Conservation (phyloP, 805 yeast genomes). For the Candida dajiaensis region DNA sequence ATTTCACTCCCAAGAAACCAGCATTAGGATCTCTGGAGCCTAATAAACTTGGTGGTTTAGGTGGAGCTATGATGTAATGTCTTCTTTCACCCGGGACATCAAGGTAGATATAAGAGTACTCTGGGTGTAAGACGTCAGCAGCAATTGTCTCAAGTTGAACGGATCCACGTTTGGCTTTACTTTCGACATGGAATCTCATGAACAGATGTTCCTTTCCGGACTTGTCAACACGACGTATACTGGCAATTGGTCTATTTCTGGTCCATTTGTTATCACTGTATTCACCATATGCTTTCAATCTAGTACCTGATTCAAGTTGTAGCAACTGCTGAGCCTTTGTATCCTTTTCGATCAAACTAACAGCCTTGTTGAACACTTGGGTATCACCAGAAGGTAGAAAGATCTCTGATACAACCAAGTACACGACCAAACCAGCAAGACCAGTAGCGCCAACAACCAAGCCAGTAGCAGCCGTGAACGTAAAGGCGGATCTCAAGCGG, state of each 20-base stretch:
- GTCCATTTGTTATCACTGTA: conserved; percentile 70
- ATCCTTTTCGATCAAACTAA: conserved; percentile 67
- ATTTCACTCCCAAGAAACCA: conserved; percentile 75
- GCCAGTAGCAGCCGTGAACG: conserved; percentile 55
- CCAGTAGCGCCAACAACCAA: conserved; percentile 67
- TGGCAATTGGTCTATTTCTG: conserved; percentile 77
- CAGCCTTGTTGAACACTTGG: conserved; percentile 82
- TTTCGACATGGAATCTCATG: conserved; percentile 84
- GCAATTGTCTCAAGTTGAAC: conserved; percentile 80
- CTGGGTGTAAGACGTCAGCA: conserved; percentile 54
- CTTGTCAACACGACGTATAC: conserved; percentile 58
- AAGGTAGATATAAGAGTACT: conserved; percentile 64
- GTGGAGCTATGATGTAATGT: conserved; percentile 65
- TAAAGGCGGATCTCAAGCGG: conserved; percentile 47
- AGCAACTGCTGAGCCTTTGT: conserved; percentile 51
- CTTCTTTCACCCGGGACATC: conserved; percentile 71
- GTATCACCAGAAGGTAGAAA: conserved; percentile 91
- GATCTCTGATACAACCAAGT: conserved; percentile 71
- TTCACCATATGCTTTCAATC: conserved; percentile 83
- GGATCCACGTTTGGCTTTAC: conserved; percentile 56
- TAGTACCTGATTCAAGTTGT: conserved; percentile 39
- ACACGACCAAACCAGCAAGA: conserved; percentile 60
- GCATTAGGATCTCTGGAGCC: conserved; percentile 31
- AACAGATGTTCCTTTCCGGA: conserved; percentile 76
- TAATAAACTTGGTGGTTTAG: conserved; percentile 34